Evolutionary conservation across 2,329 filamentous ascomycete species (phyloP).

Genomic region (Cercospora sp.): DNA sequence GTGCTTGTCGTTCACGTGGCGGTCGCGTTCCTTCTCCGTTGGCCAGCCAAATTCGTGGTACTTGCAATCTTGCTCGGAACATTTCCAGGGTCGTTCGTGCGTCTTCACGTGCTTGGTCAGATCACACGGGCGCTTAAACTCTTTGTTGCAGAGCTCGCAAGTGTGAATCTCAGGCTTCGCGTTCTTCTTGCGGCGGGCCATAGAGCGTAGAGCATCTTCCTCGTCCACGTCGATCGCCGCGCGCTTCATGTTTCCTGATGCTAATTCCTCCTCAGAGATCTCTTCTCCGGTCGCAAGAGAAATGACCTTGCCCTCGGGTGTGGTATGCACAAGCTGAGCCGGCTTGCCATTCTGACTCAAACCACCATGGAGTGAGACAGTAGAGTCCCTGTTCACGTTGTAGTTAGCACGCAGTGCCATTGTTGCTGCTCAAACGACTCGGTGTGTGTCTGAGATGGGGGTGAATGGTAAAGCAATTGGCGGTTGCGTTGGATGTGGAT

Average conservation of each 20-base stretch:
- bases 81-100: slow-evolving; percentile 95
- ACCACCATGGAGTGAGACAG: slow-evolving; percentile 78
- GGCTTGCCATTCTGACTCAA: slow-evolving; percentile 78
- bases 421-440: not conserved
- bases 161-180: slow-evolving; percentile 51
- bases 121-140: slow-evolving; percentile 96
- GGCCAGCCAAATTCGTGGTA: slow-evolving; percentile 90
- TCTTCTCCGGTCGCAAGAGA: slow-evolving; percentile 59
- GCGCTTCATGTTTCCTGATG: slow-evolving; percentile 58
- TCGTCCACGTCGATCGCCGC: slow-evolving; percentile 66
- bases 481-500: not conserved
- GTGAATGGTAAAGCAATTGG: not conserved
- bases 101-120: slow-evolving; percentile 98
- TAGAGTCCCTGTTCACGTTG: slow-evolving; percentile 57
- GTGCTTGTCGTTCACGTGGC: slow-evolving; percentile 96
- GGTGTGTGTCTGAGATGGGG: slow-evolving; percentile 6
- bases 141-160: slow-evolving; percentile 80
- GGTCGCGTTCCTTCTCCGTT: slow-evolving; percentile 95
- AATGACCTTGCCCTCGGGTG: slow-evolving; percentile 72
- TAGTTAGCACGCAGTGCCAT: slow-evolving; percentile 12
- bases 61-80: slow-evolving; percentile 77
- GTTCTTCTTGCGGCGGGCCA: slow-evolving; percentile 94
- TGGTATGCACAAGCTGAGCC: slow-evolving; percentile 76
- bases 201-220: slow-evolving; percentile 81
- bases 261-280: slow-evolving; percentile 59